These are phyloP conservation scores for Asterionellopsis glacialis DNA, from an alignment of 108 stramenopile species.

Conservation along the genomic window DNA sequence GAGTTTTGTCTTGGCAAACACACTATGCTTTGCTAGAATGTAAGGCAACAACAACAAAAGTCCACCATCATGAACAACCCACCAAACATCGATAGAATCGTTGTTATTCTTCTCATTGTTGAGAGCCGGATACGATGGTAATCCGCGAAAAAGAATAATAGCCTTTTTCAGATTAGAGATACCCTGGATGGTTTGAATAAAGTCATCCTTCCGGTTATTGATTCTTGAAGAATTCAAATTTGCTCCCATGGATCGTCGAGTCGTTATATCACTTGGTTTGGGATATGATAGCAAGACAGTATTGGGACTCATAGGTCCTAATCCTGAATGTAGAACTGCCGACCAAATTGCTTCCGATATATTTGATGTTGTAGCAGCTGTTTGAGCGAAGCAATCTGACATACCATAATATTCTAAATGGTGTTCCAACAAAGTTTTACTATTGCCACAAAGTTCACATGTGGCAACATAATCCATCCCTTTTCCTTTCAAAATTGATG, in stretches of 20 bases:
- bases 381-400: conserved; percentile 56
- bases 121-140: conserved; percentile 17
- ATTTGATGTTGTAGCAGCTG: conserved; percentile 24
- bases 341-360: conserved; percentile 33
- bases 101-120: conserved; percentile 1
- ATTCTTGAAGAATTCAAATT: conserved; percentile 11
- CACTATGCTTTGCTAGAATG: conserved; percentile 49
- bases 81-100: conserved; percentile 74
- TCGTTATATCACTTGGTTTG: background rate
- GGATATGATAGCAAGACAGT: conserved; percentile 67
- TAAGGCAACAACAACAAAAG: conserved; percentile 70
- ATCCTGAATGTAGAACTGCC: conserved; percentile 54
- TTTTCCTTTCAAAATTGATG: conserved; percentile 25
- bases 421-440: conserved; percentile 37
- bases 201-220: conserved; percentile 16
- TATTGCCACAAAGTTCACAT: conserved; percentile 16
- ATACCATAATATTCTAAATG: conserved; percentile 54
- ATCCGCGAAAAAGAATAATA: conserved; percentile 41
- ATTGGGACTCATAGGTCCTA: conserved; percentile 73
- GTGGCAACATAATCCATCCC: conserved; percentile 30
- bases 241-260: background rate
- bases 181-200: conserved; percentile 41
- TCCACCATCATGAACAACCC: conserved; percentile 78
- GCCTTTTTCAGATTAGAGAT: conserved; percentile 50
- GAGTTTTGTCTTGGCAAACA: conserved; percentile 40